Conservation (phyloP, 371 early-diverging fungal species). For the Saksenaea oblongispora region DNA sequence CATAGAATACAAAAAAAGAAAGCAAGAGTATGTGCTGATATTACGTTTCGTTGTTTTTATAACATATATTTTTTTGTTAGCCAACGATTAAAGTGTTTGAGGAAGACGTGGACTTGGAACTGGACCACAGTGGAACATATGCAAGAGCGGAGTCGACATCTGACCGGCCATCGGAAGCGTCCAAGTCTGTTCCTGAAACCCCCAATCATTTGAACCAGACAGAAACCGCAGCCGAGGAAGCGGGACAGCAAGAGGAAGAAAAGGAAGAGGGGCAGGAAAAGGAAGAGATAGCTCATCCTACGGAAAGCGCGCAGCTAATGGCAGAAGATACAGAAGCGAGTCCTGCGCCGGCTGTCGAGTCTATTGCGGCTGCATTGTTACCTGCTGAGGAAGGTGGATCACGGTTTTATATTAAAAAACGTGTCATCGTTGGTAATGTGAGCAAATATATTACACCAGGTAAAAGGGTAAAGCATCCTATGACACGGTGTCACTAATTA, state of each 20-base stretch:
- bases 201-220: neutral
- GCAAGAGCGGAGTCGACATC: neutral
- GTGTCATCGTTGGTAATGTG: conserved; percentile 85
- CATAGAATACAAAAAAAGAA: conserved; percentile 19
- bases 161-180: conserved; percentile 6
- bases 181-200: conserved; percentile 17
- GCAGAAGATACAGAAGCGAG: conserved; percentile 5
- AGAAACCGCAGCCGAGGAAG: neutral
- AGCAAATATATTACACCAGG: conserved; percentile 71
- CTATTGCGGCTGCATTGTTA: conserved; percentile 32
- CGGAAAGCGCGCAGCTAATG: neutral
- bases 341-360: conserved; percentile 18
- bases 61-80: conserved; percentile 24
- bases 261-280: neutral
- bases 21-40: conserved; percentile 31
- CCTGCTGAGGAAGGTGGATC: conserved; percentile 59
- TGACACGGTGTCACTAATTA: neutral
- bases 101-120: conserved; percentile 69
- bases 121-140: conserved; percentile 23
- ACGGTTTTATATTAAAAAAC: conserved; percentile 82
- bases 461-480: conserved; percentile 17
- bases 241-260: conserved; percentile 3
- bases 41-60: neutral
- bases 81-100: conserved; percentile 73
- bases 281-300: neutral